Conservation (phyloP, 805 yeast genomes). For the Limtongia smithiae region DNA sequence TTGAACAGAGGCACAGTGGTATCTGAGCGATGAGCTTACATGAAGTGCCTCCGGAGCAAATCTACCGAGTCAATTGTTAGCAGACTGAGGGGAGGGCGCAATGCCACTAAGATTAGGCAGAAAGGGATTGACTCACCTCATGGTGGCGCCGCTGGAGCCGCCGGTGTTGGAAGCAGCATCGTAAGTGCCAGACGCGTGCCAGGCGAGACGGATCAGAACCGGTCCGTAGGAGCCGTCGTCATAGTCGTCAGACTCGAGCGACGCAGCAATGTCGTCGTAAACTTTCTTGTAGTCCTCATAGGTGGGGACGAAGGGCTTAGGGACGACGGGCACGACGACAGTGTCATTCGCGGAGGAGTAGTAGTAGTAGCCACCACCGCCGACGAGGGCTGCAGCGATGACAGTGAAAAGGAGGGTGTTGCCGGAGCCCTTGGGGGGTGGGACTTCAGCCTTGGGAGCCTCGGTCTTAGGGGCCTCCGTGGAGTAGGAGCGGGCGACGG, state of each 20-base stretch:
- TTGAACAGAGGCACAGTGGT: too few relatives aligned
- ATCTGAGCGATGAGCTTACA: conserved; percentile 1
- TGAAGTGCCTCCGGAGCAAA: conserved; percentile 16
- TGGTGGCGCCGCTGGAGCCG: conserved; percentile 55
- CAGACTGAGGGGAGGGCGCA: background rate
- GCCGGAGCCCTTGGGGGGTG: conserved; percentile 4
- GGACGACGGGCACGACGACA: conserved; percentile 37
- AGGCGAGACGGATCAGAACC: conserved; percentile 70
- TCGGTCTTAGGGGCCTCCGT: conserved; percentile 6
- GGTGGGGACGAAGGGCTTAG: conserved; percentile 31
- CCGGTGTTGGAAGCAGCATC: conserved; percentile 52
- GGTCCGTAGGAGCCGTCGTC: conserved; percentile 76
- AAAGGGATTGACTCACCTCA: conserved; percentile 45
- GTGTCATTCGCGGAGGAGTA: conserved; percentile 34
- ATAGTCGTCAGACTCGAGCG: conserved; percentile 44
- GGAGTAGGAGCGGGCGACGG: conserved; percentile 6
- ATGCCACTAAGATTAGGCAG: conserved; percentile 32
- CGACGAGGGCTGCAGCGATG: conserved; percentile 23
- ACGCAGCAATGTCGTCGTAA: conserved; percentile 41
- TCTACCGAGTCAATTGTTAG: background rate
- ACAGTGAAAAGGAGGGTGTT: conserved; percentile 10
- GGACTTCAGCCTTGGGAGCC: conserved; percentile 6
- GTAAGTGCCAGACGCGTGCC: conserved; percentile 84
- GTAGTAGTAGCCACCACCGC: conserved; percentile 36
- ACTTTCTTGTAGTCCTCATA: conserved; percentile 65